These are phyloP conservation scores for Phaffia tasmanica DNA, from an alignment of 768 basidiomycete genomes.

Conservation along the genomic window DNA sequence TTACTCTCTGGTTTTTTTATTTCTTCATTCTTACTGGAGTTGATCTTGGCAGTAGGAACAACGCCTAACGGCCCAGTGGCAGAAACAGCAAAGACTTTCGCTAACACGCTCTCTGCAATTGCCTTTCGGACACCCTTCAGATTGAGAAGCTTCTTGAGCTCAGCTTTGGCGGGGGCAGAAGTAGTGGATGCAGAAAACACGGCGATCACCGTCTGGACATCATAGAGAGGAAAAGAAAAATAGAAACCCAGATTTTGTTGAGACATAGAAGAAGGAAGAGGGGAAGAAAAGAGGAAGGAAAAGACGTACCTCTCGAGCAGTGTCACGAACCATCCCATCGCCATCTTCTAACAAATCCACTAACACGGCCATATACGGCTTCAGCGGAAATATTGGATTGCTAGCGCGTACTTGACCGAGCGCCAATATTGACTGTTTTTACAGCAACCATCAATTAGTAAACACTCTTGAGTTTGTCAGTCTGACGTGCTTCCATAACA, in stretches of 20 bases:
- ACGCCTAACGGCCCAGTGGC: not conserved
- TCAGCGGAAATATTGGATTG: slow-evolving; percentile 63
- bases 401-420: slow-evolving; percentile 40
- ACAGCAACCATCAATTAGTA: slow-evolving; percentile 4
- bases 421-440: not conserved
- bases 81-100: slow-evolving; percentile 48
- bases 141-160: slow-evolving; percentile 81
- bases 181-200: slow-evolving; percentile 76
- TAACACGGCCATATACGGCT: slow-evolving; percentile 64
- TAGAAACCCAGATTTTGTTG: not conserved
- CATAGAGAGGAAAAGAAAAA: not conserved
- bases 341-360: slow-evolving; percentile 81
- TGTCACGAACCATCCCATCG: slow-evolving; percentile 79
- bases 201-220: slow-evolving; percentile 55
- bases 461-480: not conserved
- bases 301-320: slow-evolving; percentile 48
- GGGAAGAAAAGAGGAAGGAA: not conserved
- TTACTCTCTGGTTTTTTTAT: too few species aligned
- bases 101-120: slow-evolving; percentile 68
- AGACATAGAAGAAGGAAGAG: not conserved
- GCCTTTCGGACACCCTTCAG: slow-evolving; percentile 70
- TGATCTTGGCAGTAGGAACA: too few species aligned
- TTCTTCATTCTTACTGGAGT: too few species aligned
- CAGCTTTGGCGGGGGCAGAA: slow-evolving; percentile 74
- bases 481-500: slow-evolving; percentile 21